Evolutionary conservation across 345 rosid species (phyloP).

Genomic region (Citrus trifoliata): DNA sequence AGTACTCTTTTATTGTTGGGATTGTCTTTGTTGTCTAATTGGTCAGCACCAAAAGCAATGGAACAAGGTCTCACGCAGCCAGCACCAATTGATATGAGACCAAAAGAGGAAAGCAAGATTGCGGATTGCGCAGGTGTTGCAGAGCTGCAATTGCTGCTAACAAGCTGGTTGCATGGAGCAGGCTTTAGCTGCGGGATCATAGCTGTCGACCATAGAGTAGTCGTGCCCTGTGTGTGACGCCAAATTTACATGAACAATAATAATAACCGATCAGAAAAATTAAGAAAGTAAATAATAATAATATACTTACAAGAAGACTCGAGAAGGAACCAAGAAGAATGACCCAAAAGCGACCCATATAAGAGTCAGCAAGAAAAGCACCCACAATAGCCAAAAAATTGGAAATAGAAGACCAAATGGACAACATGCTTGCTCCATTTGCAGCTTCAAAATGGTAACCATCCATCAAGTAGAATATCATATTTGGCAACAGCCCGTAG

Average conservation of each 20-base stretch:
- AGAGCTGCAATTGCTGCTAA: background rate
- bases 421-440: conserved; percentile 3
- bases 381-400: conserved; percentile 25
- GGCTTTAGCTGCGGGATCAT: conserved; percentile 24
- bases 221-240: conserved; percentile 19
- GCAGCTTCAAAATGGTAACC: conserved; percentile 18
- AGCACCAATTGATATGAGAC: conserved; percentile 29
- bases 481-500: conserved; percentile 12
- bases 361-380: conserved; percentile 32
- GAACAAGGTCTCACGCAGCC: conserved; percentile 34
- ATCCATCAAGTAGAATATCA: conserved; percentile 30
- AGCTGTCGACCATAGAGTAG: conserved; percentile 26
- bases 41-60: conserved; percentile 36
- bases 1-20: conserved; percentile 20
- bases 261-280: too few relatives aligned
- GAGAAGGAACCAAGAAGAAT: background rate
- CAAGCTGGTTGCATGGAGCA: conserved; percentile 8
- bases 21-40: conserved; percentile 18
- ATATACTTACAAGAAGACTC: conserved; percentile 22
- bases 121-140: conserved; percentile 13
- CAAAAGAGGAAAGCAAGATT: conserved; percentile 24
- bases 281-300: too few relatives aligned
- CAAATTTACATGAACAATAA: too few relatives aligned
- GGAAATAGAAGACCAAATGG: conserved; percentile 16
- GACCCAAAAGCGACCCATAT: conserved; percentile 21